Percentiles rank a stretch among this genome's conserved stretches.
phyloP scores from a whole-genome alignment of 129 eudicot genomes.

The Saussurea involucrata region DNA sequence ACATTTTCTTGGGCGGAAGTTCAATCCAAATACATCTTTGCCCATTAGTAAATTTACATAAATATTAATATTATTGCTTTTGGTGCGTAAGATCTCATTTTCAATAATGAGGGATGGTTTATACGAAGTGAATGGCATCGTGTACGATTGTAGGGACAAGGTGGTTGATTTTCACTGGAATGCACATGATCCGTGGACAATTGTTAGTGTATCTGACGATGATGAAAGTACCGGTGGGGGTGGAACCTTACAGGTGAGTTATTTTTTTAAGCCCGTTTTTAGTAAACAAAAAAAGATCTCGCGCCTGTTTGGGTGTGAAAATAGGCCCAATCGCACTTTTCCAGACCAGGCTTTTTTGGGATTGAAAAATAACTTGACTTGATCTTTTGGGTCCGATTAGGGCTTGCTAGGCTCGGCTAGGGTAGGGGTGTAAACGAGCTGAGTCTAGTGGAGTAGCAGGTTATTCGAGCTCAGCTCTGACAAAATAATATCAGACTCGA shows the following conservation, averaged over 20 bases:
- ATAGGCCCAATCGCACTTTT: too few relatives aligned
- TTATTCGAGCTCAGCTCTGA: too few relatives aligned
- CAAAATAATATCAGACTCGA: too few relatives aligned
- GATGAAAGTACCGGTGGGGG: constrained; percentile 85
- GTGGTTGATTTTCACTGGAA: constrained; percentile 94
- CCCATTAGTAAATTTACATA: background rate
- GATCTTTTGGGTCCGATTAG: background rate
- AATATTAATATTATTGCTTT: background rate
- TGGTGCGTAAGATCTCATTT: background rate
- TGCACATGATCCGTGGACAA: constrained; percentile 88
- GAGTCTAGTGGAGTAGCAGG: too few relatives aligned
- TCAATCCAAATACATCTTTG: background rate
- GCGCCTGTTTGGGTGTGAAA: too few relatives aligned
- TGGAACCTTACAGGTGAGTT: constrained; percentile 82
- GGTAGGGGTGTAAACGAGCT: too few relatives aligned
- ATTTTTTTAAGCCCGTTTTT: background rate
- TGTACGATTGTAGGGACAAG: constrained; percentile 52
- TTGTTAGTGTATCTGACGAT: constrained; percentile 89
- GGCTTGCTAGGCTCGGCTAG: too few relatives aligned
- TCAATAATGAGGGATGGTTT: background rate
- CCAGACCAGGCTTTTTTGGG: background rate
- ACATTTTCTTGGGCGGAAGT: background rate
- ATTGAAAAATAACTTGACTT: background rate
- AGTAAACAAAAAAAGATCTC: too few relatives aligned
- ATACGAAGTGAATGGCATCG: background rate